Evolutionary conservation across 306 rosid species (phyloP).

Genomic region (Cucurbita argyrosperma): DNA sequence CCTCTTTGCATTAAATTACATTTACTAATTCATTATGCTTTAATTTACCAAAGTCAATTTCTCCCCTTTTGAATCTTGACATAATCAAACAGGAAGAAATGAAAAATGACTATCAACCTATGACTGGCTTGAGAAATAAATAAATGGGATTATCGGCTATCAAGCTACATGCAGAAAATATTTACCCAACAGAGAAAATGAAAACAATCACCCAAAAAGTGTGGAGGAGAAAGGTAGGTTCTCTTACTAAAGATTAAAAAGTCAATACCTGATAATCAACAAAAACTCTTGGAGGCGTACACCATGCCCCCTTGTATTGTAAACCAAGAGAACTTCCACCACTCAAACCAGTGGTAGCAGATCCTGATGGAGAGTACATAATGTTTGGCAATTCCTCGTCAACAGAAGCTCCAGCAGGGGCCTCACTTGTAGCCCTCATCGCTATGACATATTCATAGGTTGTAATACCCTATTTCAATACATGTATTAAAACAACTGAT

Average conservation of each 20-base stretch:
- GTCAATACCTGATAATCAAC: conserved; percentile 79
- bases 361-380: conserved; percentile 73
- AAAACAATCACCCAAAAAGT: background rate
- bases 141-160: background rate
- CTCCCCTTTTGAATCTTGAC: background rate
- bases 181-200: background rate
- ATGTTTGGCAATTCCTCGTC: conserved; percentile 62
- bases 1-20: background rate
- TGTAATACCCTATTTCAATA: conserved; percentile 71
- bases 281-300: conserved; percentile 93
- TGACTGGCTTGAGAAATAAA: background rate
- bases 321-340: conserved; percentile 92
- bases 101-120: background rate
- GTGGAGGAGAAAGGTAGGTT: background rate
- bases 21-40: background rate
- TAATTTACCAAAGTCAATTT: background rate
- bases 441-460: conserved; percentile 93
- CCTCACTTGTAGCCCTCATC: conserved; percentile 92
- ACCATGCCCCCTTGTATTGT: conserved; percentile 92
- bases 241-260: background rate
- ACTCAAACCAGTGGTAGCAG: conserved; percentile 93
- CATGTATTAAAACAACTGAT: background rate
- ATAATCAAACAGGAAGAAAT: background rate
- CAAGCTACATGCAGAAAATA: background rate
- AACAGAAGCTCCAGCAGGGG: conserved; percentile 45